Conservation (phyloP, 1,284 basidiomycete species). For the Tilletiopsis washingtonensis region DNA sequence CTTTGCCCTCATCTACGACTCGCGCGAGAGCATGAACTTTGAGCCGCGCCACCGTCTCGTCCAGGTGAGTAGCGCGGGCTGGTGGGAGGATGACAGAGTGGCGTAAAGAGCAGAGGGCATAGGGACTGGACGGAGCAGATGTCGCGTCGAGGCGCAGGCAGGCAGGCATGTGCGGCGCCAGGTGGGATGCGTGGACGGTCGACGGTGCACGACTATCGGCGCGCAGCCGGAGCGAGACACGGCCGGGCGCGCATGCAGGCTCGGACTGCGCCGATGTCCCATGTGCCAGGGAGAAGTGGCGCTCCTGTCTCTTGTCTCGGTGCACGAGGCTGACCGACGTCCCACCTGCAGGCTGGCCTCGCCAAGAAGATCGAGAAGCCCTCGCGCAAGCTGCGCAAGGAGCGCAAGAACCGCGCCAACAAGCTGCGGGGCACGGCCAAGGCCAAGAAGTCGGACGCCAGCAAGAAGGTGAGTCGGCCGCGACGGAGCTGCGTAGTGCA, state of each 20-base stretch:
- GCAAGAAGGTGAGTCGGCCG: conserved; percentile 26
- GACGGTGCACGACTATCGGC: no score
- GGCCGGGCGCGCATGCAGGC: no score
- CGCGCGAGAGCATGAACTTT: conserved; percentile 81
- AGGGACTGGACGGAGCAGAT: not conserved
- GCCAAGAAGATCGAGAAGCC: conserved; percentile 77
- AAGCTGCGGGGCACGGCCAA: conserved; percentile 69
- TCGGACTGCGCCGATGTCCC: no score
- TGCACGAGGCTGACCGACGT: no score
- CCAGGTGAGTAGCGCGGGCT: conserved; percentile 59
- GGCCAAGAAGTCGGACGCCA: conserved; percentile 32
- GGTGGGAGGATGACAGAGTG: not conserved
- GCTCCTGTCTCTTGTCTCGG: no score
- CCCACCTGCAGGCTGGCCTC: conserved; percentile 82
- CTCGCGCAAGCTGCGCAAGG: conserved; percentile 96
- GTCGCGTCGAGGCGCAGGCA: not conserved
- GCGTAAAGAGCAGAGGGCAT: not conserved
- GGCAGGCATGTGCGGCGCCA: no score
- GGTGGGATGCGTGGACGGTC: no score
- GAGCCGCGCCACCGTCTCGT: conserved; percentile 94
- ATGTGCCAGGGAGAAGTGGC: not conserved
- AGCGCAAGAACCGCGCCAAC: conserved; percentile 97
- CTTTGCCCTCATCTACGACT: conserved; percentile 96
- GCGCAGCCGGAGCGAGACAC: no score
- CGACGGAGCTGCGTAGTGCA: no score